phyloP scores from a whole-genome alignment of 352 stramenopile species.

The Pythium monospermum region DNA sequence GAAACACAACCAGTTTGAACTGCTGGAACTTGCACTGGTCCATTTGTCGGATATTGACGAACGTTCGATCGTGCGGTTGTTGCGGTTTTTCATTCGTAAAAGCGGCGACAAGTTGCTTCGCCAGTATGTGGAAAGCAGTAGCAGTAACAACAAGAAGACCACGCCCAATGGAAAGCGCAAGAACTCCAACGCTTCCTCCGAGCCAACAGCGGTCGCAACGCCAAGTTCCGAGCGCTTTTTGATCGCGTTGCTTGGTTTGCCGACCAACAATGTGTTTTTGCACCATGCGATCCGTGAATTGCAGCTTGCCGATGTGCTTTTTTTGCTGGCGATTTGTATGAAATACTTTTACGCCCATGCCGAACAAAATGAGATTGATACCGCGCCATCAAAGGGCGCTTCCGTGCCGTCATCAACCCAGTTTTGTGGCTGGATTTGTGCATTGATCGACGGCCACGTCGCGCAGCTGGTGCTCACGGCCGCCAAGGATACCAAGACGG shows the following conservation, averaged over 20 bases:
- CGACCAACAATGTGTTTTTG: constrained; percentile 72
- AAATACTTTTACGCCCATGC: constrained; percentile 49
- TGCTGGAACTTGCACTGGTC: constrained; percentile 59
- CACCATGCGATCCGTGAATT: constrained; percentile 69
- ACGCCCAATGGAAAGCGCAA: constrained; percentile 3
- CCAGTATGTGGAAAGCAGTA: constrained; percentile 30
- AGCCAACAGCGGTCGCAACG: constrained; percentile 7
- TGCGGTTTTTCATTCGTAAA: constrained; percentile 76
- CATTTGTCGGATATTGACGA: constrained; percentile 77
- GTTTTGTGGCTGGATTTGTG: constrained; percentile 67
- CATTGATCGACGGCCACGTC: constrained; percentile 69
- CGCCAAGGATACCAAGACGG: constrained; percentile 36
- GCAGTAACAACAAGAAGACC: constrained; percentile 22
- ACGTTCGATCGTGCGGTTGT: constrained; percentile 55
- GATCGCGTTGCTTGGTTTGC: constrained; percentile 47
- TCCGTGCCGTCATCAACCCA: constrained; percentile 35
- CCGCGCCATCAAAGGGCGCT: constrained; percentile 17
- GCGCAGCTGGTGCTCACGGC: constrained; percentile 59
- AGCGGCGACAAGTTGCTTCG: constrained; percentile 32
- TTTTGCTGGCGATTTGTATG: constrained; percentile 64
- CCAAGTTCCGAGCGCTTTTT: constrained; percentile 49
- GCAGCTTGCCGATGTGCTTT: constrained; percentile 61
- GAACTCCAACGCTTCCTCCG: constrained; percentile 17
- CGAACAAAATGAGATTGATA: constrained; percentile 5
- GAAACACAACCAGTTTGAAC: constrained; percentile 54